Evolutionary conservation across 2,329 filamentous ascomycete species (phyloP), one percentile per base, ranked within the genome.

Genomic region (Microdochium trichocladiopsis): DNA sequence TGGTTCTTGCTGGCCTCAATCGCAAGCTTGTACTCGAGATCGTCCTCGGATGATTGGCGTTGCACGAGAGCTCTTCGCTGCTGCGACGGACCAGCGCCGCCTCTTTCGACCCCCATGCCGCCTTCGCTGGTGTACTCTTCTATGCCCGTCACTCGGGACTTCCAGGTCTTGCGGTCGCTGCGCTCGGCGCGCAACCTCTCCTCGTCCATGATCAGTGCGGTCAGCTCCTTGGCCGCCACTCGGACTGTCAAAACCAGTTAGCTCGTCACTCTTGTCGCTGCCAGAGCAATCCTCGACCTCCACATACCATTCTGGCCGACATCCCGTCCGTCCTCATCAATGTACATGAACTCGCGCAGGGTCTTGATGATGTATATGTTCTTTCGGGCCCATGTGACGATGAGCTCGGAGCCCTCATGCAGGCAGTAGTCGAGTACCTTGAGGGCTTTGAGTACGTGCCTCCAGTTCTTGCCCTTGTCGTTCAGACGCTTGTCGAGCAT

Each of bases 281-380:
- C n/a, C n/a, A n/a, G n/a, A n/a, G n/a, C n/a, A n/a, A n/a, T n/a
- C n/a, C n/a, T n/a, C n/a, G n/a, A n/a, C n/a, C n/a, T n/a, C n/a
- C 9, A 71, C 84, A 60, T 76, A 96, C 94, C 93, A 72, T 96
- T 97, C 65, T 96, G 90, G 52, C 94, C 94, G 49, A 99, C 94
- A 67, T 99, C 94, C 58, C 88, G 83, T 48, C 92, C 90, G 57
- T 99, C 94, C 65, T 99, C 94, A 60, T 99, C 94, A 50, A 95
- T 83, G 68, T 97, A 95, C 66, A 94, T 88, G 63, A 99, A 99
- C 71, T 99, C 94, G 66, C 94, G 87, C 68, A 99, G 72, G 25
- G 94, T 99, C 77, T 96, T 97, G 77, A 99, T 96, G 71, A 99
- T 94, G 72, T 96, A 99, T 59, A 96, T 86, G 68, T 96, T 97